phyloP scores from a whole-genome alignment of 2,329 filamentous ascomycete genomes.

The Fusarium pseudoanthophilum region DNA sequence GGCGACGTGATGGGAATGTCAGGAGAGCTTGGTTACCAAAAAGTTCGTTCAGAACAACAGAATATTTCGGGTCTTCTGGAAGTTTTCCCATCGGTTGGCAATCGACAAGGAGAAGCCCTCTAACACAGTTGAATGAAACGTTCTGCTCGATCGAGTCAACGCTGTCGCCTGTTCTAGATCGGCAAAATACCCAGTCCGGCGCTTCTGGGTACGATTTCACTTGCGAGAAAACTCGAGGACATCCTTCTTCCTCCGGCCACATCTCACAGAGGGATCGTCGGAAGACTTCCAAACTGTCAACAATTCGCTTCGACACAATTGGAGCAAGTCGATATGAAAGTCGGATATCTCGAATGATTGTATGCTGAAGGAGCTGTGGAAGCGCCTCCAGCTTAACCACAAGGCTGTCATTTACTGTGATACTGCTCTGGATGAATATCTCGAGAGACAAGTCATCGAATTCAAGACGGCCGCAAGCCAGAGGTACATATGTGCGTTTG shows the following conservation, averaged over 20 bases:
- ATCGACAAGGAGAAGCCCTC: conserved; percentile 50
- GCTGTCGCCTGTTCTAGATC: conserved; percentile 3
- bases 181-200: conserved; percentile 32
- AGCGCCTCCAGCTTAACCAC: conserved; percentile 38
- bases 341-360: conserved; percentile 38
- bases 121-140: conserved; percentile 48
- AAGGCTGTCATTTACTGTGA: conserved; percentile 41
- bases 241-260: conserved; percentile 36
- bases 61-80: conserved; percentile 59
- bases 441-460: conserved; percentile 27
- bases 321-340: conserved; percentile 30
- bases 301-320: conserved; percentile 18
- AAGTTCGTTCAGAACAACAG: conserved; percentile 55
- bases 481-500: conserved; percentile 49
- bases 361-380: conserved; percentile 25
- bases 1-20: conserved; percentile 61
- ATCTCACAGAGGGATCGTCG: conserved; percentile 32
- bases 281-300: conserved; percentile 21
- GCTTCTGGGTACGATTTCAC: neutral
- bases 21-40: conserved; percentile 65
- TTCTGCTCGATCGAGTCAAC: conserved; percentile 14
- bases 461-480: neutral
- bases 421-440: conserved; percentile 38
- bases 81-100: conserved; percentile 55
- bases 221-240: conserved; percentile 15